Conservation (phyloP, 352 stramenopile genomes). For the Phytophthora citricola region DNA sequence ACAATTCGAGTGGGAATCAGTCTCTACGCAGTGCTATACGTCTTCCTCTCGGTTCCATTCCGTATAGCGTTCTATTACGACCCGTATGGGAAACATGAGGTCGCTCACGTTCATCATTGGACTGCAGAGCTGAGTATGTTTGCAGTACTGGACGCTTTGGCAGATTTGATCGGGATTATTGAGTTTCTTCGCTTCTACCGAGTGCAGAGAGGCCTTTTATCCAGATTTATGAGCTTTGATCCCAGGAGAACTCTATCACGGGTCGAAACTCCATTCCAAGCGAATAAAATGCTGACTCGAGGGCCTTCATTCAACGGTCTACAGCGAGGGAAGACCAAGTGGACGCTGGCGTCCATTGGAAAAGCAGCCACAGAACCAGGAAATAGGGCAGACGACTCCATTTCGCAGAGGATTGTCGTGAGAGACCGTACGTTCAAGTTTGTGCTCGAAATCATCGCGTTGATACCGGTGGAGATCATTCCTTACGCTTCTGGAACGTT, state of each 20-base stretch:
- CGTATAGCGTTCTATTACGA: slow-evolving; percentile 35
- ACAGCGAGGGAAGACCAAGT: slow-evolving; percentile 18
- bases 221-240: slow-evolving; percentile 22
- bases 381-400: slow-evolving; percentile 2
- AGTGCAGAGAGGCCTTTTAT: slow-evolving; percentile 4
- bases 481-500: slow-evolving; percentile 39
- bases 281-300: neutral
- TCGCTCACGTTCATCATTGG: slow-evolving; percentile 3
- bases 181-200: slow-evolving; percentile 30
- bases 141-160: slow-evolving; percentile 12
- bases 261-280: neutral
- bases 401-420: neutral
- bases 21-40: slow-evolving; percentile 25
- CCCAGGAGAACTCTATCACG: neutral
- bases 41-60: slow-evolving; percentile 29
- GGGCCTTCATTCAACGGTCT: slow-evolving; percentile 16
- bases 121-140: slow-evolving; percentile 23
- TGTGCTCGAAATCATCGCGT: slow-evolving; percentile 53
- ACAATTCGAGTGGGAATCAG: slow-evolving; percentile 18
- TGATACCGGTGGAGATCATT: slow-evolving; percentile 66
- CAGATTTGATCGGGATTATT: slow-evolving; percentile 18
- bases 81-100: slow-evolving; percentile 1
- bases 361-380: neutral
- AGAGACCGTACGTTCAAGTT: slow-evolving; percentile 45
- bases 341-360: slow-evolving; percentile 25